Evolutionary conservation across 225 moss, liverwort and hornwort genomes (phyloP).

Genomic region (Physcomitrium patens): DNA sequence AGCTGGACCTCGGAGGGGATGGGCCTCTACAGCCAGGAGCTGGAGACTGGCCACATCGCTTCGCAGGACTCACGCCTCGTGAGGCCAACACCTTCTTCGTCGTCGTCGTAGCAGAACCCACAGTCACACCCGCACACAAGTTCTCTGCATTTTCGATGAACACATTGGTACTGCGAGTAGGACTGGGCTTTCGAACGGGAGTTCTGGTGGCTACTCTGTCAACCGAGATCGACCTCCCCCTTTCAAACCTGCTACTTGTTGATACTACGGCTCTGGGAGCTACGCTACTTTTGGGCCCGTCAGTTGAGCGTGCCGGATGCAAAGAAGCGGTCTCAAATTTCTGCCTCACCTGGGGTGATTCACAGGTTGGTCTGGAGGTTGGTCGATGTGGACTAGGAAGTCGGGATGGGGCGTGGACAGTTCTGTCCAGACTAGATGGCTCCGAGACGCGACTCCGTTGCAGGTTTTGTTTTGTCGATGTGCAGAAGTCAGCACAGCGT

Average conservation of each 20-base stretch:
- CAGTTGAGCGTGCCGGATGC: constrained; percentile 23
- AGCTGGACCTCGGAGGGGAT: constrained; percentile 43
- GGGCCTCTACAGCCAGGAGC: constrained; percentile 55
- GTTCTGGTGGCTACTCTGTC: constrained; percentile 39
- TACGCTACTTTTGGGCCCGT: constrained; percentile 25
- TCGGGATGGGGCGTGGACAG: constrained; percentile 30
- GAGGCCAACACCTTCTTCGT: constrained; percentile 30
- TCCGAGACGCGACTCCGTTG: constrained; percentile 30
- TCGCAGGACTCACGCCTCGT: constrained; percentile 49
- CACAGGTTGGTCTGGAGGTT: constrained; percentile 37
- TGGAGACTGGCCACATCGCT: constrained; percentile 48
- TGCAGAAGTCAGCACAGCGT: constrained; percentile 35
- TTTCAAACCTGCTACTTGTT: constrained; percentile 19
- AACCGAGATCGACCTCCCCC: constrained; percentile 47
- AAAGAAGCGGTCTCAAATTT: constrained; percentile 43
- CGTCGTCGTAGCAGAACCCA: constrained; percentile 16
- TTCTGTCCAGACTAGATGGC: constrained; percentile 24
- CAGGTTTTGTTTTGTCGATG: constrained; percentile 22
- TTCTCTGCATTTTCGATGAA: constrained; percentile 60
- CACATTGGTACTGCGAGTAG: constrained; percentile 40
- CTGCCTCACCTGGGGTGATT: constrained; percentile 36
- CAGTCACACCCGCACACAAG: constrained; percentile 23
- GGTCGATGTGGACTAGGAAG: constrained; percentile 37
- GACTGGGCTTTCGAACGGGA: constrained; percentile 48
- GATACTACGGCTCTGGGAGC: constrained; percentile 23